Evolutionary conservation across 148 eudicot genomes (phyloP).

Genomic region (Vaccinium corymbosum): DNA sequence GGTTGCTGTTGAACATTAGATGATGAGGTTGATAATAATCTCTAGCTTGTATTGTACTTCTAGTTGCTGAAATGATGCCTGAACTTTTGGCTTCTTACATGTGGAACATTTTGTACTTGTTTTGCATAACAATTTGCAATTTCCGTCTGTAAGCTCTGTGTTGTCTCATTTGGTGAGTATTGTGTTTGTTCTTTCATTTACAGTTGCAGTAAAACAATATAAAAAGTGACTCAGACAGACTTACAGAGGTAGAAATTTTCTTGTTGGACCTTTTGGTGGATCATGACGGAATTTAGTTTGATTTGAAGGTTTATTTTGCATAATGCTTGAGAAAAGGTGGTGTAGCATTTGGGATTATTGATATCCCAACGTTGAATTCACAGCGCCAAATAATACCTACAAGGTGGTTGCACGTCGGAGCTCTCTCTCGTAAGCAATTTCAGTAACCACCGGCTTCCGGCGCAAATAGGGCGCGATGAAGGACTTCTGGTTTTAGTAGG

Average conservation of each 20-base stretch:
- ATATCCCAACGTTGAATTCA: not conserved
- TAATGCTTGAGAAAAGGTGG: not conserved
- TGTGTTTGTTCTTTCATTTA: not conserved
- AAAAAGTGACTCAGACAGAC: not conserved
- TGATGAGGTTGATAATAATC: conserved; percentile 9
- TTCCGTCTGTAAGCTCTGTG: not conserved
- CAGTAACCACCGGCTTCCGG: too few species aligned
- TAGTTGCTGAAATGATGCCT: conserved; percentile 3
- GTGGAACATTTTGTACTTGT: not conserved
- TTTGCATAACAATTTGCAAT: not conserved
- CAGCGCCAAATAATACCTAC: not conserved
- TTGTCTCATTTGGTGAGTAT: not conserved
- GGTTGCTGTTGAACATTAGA: not conserved
- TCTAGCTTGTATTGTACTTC: not conserved
- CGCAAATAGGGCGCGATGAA: too few species aligned
- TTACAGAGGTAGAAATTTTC: not conserved
- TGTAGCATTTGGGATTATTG: not conserved
- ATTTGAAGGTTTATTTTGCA: too few species aligned
- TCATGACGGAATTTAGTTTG: too few species aligned
- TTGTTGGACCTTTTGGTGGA: not conserved
- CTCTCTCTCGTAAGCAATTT: not conserved
- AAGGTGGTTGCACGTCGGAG: not conserved
- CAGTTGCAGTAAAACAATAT: too few species aligned
- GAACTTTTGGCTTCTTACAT: not conserved
- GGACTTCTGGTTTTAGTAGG: too few species aligned